Base-by-base conservation (phyloP, 2,329 filamentous ascomycete genomes). In the Lachnellula willkommii region DNA sequence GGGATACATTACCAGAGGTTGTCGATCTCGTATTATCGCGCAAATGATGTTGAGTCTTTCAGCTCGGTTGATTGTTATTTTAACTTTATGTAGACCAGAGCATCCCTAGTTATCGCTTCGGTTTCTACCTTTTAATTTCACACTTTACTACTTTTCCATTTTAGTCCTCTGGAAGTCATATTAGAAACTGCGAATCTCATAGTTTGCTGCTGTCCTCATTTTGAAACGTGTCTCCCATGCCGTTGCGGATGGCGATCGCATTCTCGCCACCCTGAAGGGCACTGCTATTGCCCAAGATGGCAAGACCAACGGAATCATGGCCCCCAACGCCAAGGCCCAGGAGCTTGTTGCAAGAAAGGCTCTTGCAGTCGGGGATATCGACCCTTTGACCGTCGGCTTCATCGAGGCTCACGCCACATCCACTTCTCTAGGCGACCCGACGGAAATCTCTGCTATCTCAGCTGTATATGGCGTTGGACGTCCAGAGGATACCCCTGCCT, bases 151-250 rank as follows among this genome's bases (percentile, higher is more conserved):
- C 4, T 24, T 24, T 24, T 24, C 3, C 22, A 24, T 24, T 24
- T 24, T 5, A 24, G 22, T 24, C 22, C 22, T 24, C 22, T 24
- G 3, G 22, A 24, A 5, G 22, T 5, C 22, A 24, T 24, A 24
- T 24, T 24, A 5, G 4, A 24, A 24, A 24, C 22, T 24, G 22
- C 22, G 3, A 24, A 24, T 24, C 22, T 24, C 22, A 24, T 3
- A 24, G 22, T 24, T 24, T 24, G 73, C 80, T 20, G 80, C 76
- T 0, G 74, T 80, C n/a, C 67, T 88, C 1, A 64, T 85, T 4
- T 64, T 88, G 45, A 87, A 87, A 68, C 75, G 76, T 1, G 69
- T 86, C 0, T 70, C 73, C 6, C 78, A 83, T 66, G 84, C 84
- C 1, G 60, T 87, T 4, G 70, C 72, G 14, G 79, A 82, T 60